Conservation (phyloP, 2,329 filamentous ascomycete species). For the Akanthomyces uredinophilus region DNA sequence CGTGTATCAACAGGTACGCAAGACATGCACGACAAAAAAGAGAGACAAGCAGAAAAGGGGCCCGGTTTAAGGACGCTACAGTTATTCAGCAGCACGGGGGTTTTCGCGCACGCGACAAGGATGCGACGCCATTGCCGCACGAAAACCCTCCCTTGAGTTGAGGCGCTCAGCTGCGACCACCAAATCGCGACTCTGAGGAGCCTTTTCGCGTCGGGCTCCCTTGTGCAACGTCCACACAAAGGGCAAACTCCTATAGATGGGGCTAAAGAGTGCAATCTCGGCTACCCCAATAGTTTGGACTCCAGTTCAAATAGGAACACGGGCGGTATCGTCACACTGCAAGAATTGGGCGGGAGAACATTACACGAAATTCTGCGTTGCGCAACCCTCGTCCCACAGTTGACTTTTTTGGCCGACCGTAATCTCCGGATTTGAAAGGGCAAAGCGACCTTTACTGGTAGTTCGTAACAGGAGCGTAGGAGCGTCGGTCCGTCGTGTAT, state of each 20-base stretch:
- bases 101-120: background rate
- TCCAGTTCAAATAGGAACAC: background rate
- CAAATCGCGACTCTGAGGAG: background rate
- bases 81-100: background rate
- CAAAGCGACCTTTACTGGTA: background rate
- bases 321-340: background rate
- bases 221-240: background rate
- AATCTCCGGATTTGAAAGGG: too few relatives aligned
- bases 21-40: background rate
- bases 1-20: conserved; percentile 8
- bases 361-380: background rate
- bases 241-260: background rate
- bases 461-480: background rate
- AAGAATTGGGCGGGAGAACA: background rate
- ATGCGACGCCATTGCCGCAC: background rate
- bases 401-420: background rate
- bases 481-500: background rate
- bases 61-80: background rate
- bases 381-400: background rate
- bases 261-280: background rate
- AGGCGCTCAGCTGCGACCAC: background rate
- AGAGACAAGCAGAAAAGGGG: background rate
- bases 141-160: background rate
- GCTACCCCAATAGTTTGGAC: background rate
- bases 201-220: background rate